A percentile compares a stretch with the other conserved stretches of the same genome.
phyloP scores from a whole-genome alignment of 345 rosid species.

The Eutrema heterophyllum region DNA sequence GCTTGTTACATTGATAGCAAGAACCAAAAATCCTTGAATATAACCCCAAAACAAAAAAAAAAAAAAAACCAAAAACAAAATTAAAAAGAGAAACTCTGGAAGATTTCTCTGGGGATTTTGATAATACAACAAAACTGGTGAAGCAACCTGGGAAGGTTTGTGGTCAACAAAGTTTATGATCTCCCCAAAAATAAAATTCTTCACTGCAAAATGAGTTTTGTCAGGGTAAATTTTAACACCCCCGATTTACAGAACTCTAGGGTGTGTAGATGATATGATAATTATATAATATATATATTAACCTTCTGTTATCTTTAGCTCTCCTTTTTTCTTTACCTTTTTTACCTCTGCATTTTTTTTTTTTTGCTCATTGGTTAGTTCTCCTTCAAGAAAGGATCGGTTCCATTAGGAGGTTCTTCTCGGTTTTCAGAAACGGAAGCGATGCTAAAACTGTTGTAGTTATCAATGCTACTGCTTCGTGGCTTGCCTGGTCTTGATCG shows the following conservation, averaged over 20 bases:
- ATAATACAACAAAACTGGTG: slow-evolving; percentile 37
- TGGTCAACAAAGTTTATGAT: slow-evolving; percentile 24
- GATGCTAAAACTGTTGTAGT: slow-evolving; percentile 34
- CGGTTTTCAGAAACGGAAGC: slow-evolving; percentile 44
- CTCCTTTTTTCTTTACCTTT: slow-evolving; percentile 16
- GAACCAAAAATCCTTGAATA: slow-evolving; percentile 31
- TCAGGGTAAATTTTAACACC: slow-evolving; percentile 21
- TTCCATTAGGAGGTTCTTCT: slow-evolving; percentile 56
- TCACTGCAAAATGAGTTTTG: slow-evolving; percentile 30
- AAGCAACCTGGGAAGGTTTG: slow-evolving; percentile 19
- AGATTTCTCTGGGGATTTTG: slow-evolving; percentile 19
- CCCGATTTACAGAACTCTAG: slow-evolving; percentile 29
- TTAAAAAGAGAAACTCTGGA: neutral
- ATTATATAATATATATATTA: slow-evolving; percentile 1
- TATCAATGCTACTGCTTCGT: slow-evolving; percentile 47
- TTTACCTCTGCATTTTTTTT: slow-evolving; percentile 30
- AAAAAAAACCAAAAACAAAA: neutral
- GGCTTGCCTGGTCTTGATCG: slow-evolving; percentile 71
- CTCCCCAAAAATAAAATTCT: slow-evolving; percentile 21
- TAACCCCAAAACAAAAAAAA: neutral
- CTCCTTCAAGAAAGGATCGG: slow-evolving; percentile 45
- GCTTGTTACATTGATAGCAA: slow-evolving; percentile 30
- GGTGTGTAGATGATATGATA: slow-evolving; percentile 21
- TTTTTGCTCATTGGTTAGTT: slow-evolving; percentile 34
- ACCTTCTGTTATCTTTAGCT: slow-evolving; percentile 13